These are phyloP conservation scores for Beauveria asiatica DNA, from an alignment of 2,329 filamentous ascomycete species.

Conservation along the genomic window DNA sequence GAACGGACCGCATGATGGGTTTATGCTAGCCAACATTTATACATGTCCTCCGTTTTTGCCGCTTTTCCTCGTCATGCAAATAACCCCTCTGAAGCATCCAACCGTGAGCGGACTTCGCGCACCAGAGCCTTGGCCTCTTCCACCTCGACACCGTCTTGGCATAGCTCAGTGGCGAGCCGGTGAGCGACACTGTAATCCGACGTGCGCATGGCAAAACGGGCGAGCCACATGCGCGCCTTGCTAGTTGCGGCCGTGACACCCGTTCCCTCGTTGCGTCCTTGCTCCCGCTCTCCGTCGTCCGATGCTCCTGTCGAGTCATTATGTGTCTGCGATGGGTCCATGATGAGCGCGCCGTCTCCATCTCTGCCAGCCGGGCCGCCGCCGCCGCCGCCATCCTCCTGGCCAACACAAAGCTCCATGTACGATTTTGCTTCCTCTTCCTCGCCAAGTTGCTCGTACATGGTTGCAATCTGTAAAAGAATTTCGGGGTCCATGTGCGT, in stretches of 20 bases:
- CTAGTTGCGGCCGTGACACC: conserved; percentile 88
- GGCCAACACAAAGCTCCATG: conserved; percentile 91
- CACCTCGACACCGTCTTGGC: conserved; percentile 91
- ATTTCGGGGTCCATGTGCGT: conserved; percentile 79
- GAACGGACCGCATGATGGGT: not conserved
- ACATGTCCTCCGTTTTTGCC: not conserved
- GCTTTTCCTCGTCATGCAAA: not conserved
- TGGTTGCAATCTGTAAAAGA: conserved; percentile 76
- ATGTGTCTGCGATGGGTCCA: conserved; percentile 45
- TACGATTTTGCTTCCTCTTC: conserved; percentile 77
- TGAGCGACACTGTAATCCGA: conserved; percentile 70
- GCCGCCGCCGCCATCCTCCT: conserved; percentile 67
- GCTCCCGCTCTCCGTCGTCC: conserved; percentile 27
- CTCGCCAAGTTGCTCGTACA: conserved; percentile 77
- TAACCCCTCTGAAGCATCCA: conserved; percentile 43
- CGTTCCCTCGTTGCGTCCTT: conserved; percentile 45
- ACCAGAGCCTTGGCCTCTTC: conserved; percentile 94
- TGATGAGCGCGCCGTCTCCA: conserved; percentile 25
- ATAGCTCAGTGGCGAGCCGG: conserved; percentile 79
- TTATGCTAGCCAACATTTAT: not conserved
- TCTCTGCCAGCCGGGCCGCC: conserved; percentile 33
- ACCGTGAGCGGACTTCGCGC: conserved; percentile 70
- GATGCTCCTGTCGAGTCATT: conserved; percentile 40
- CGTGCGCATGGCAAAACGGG: conserved; percentile 66
- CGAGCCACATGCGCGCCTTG: conserved; percentile 90